Conservation (phyloP, 805 yeast genomes). For the Suhomyces tanzawaensis region DNA sequence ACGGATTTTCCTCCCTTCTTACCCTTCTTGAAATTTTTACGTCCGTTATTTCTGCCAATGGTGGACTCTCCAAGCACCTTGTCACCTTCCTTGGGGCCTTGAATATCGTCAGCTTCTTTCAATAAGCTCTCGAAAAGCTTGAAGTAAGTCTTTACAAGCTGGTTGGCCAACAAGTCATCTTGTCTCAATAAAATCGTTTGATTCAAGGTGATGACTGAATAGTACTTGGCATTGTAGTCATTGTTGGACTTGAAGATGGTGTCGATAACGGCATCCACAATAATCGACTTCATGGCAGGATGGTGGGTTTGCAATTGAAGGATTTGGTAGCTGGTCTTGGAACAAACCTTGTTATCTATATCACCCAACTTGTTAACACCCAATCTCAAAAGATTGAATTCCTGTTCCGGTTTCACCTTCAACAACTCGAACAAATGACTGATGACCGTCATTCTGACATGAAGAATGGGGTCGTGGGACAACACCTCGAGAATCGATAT, state of each 20-base stretch:
- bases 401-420: constrained; percentile 92
- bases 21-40: constrained; percentile 76
- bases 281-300: constrained; percentile 89
- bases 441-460: constrained; percentile 76
- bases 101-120: constrained; percentile 57
- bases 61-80: constrained; percentile 50
- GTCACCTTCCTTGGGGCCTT: constrained; percentile 33
- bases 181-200: constrained; percentile 83
- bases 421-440: constrained; percentile 77
- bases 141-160: constrained; percentile 79
- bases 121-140: constrained; percentile 81
- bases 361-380: constrained; percentile 96
- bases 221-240: constrained; percentile 86
- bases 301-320: constrained; percentile 83
- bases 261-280: constrained; percentile 79
- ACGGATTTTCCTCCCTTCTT: constrained; percentile 86
- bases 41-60: constrained; percentile 52
- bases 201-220: constrained; percentile 81
- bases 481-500: constrained; percentile 74
- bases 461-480: constrained; percentile 87
- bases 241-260: constrained; percentile 63
- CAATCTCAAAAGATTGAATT: constrained; percentile 79
- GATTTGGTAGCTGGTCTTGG: constrained; percentile 80
- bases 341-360: constrained; percentile 82
- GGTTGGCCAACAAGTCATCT: constrained; percentile 81